A percentile compares a stretch with the other conserved stretches of the same genome.
Evolutionary conservation across 805 yeast genomes (phyloP).

Genomic region (Candida parachauliodes): DNA sequence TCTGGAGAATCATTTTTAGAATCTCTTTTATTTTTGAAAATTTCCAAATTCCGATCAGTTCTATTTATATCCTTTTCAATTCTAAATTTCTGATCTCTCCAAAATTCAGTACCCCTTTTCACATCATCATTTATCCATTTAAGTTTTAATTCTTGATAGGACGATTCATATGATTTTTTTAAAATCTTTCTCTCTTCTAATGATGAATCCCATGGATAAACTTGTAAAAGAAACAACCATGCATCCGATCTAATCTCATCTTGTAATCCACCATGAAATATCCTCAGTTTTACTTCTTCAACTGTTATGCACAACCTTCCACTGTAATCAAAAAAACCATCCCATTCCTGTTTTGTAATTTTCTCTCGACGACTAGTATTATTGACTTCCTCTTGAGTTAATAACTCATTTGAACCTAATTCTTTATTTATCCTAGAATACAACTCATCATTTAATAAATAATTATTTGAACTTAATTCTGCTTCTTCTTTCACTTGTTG

Average conservation of each 20-base stretch:
- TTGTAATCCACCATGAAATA: conserved; percentile 87
- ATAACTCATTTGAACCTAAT: conserved; percentile 54
- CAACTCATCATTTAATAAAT: conserved; percentile 55
- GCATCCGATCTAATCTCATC: conserved; percentile 61
- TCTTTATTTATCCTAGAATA: conserved; percentile 57
- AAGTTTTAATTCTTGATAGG: conserved; percentile 61
- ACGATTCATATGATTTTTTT: conserved; percentile 50
- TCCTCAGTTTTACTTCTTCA: conserved; percentile 72
- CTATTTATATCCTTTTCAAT: conserved; percentile 92
- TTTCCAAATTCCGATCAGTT: conserved; percentile 74
- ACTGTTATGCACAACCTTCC: conserved; percentile 75
- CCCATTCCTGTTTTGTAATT: conserved; percentile 76
- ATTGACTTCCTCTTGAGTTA: conserved; percentile 58
- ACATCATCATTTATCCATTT: conserved; percentile 65
- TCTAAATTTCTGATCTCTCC: conserved; percentile 85
- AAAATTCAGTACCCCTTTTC: conserved; percentile 53
- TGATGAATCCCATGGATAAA: conserved; percentile 87
- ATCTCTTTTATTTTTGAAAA: conserved; percentile 51
- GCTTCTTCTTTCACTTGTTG: conserved; percentile 90
- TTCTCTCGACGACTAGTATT: conserved; percentile 64
- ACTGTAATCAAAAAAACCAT: conserved; percentile 69
- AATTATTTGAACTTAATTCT: conserved; percentile 50
- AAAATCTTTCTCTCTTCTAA: conserved; percentile 62
- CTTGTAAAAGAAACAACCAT: conserved; percentile 82
- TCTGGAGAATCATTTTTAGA: conserved; percentile 2